phyloP scores from a whole-genome alignment of 139 green algal genomes.

The Ulvella scutata region DNA sequence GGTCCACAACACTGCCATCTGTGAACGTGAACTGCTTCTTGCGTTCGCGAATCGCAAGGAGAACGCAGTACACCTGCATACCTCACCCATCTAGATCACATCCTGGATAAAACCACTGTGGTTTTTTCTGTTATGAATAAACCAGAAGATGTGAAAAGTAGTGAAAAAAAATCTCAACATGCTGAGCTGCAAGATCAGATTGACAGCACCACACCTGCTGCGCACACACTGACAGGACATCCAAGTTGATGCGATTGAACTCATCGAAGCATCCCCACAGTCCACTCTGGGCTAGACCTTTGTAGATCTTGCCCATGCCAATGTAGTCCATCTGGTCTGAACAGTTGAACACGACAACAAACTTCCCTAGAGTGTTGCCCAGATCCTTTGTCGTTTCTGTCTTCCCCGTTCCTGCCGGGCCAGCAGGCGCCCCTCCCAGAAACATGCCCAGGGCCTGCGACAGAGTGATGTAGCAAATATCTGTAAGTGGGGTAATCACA shows the following conservation, averaged over 20 bases:
- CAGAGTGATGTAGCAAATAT: slow-evolving; percentile 93
- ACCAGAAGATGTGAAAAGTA: not conserved
- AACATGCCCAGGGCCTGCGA: slow-evolving; percentile 90
- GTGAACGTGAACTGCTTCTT: slow-evolving; percentile 88
- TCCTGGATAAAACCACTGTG: not conserved
- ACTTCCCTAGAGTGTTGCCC: slow-evolving; percentile 89
- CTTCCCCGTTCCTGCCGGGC: slow-evolving; percentile 86
- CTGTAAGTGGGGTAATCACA: slow-evolving; percentile 89
- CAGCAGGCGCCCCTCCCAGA: slow-evolving; percentile 82
- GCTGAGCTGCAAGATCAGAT: not conserved
- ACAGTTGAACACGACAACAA: slow-evolving; percentile 98
- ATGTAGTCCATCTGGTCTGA: slow-evolving; percentile 86
- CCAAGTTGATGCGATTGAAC: slow-evolving; percentile 98
- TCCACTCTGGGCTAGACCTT: slow-evolving; percentile 83
- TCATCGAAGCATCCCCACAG: slow-evolving; percentile 96
- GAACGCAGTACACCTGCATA: slow-evolving; percentile 74
- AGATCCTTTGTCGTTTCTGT: slow-evolving; percentile 96
- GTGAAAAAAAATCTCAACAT: not conserved
- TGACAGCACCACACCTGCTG: slow-evolving; percentile 53
- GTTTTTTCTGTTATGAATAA: not conserved
- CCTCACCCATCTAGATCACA: not conserved
- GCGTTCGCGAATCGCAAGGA: slow-evolving; percentile 80
- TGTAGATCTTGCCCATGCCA: slow-evolving; percentile 96
- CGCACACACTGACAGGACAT: slow-evolving; percentile 88
- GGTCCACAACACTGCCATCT: slow-evolving; percentile 61